A percentile compares a stretch with the other conserved stretches of the same genome.
Evolutionary conservation across 2,329 filamentous ascomycete genomes (phyloP).

Genomic region (Claviceps arundinis): DNA sequence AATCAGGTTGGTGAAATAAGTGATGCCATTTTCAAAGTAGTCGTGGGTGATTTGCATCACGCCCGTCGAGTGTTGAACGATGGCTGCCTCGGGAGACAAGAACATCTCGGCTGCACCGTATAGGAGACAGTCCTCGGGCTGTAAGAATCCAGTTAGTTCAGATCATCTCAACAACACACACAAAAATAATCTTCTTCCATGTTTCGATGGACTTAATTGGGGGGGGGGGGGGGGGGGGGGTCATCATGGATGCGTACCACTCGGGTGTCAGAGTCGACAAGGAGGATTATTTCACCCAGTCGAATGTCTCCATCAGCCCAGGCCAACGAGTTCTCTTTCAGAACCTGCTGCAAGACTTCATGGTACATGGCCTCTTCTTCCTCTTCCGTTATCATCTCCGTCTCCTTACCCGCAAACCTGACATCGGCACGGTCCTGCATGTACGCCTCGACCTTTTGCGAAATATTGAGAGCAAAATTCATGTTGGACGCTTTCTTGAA

Average conservation of each 20-base stretch:
- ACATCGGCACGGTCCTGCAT: conserved; percentile 24
- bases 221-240: no score
- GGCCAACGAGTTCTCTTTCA: conserved; percentile 31
- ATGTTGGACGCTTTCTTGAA: conserved; percentile 68
- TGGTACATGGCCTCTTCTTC: conserved; percentile 35
- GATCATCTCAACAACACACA: not conserved
- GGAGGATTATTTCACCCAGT: conserved; percentile 49
- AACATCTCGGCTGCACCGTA: conserved; percentile 63
- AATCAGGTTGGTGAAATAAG: conserved; percentile 68
- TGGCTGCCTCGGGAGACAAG: conserved; percentile 53
- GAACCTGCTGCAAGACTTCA: conserved; percentile 31
- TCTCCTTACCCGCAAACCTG: conserved; percentile 7
- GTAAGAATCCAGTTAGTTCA: not conserved
- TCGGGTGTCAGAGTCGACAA: conserved; percentile 57
- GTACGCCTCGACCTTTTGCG: conserved; percentile 47
- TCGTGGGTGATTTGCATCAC: conserved; percentile 64
- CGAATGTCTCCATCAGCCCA: conserved; percentile 49
- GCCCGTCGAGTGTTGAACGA: conserved; percentile 59
- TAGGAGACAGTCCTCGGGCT: conserved; percentile 50
- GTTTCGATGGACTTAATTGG: not conserved
- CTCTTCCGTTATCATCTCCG: conserved; percentile 12
- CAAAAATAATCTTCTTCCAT: not conserved
- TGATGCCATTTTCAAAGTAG: conserved; percentile 61
- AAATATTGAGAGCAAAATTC: conserved; percentile 55
- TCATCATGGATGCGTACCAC: conserved; percentile 22